Evolutionary conservation across 805 yeast species (phyloP), one percentile per base, ranked within the genome.

Genomic region (Hanseniaspora pseudoguilliermondii): DNA sequence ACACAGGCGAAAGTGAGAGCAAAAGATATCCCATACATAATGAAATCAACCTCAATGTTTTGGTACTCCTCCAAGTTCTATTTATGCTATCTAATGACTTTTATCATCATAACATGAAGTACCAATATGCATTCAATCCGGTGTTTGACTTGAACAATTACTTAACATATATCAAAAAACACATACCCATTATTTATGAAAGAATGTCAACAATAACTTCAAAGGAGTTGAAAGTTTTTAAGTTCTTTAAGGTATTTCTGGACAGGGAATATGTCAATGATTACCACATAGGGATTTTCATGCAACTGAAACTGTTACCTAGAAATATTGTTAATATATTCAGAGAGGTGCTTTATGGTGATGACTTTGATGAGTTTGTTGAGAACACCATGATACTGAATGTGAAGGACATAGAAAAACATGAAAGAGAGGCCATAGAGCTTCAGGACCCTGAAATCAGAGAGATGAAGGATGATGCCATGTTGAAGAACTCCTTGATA

Each of bases 351-450:
- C 46, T 46, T 34, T 53, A 53, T 39, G 50, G 47, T 5, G 18
- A 36, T 38, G 47, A 53, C 13, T 46, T 53, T 53, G 48, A 53
- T 18, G n/a, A 16, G 16, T 53, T 53, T 46, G 34, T 53, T n/a
- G 20, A 27, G n/a, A 13, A 46, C 4, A 53, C 20, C 23, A 35
- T 39, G 7, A 4, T 53, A 10, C 3, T 53, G 35, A 29, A 36
- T 16, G 23, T 6, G 16, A 13, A 40, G 27, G n/a, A 44, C 35
- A 27, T 38, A 25, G 18, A 29, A 21, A 18, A 27, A 36, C 8
- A 23, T 23, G 21, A 34, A 20, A 8, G 27, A 49, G 13, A 32
- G 16, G 11, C n/a, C 16, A 25, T 29, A 13, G 27, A 42, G 5
- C 15, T n/a, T 13, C 38, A 43, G 6, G 23, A 34, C 13, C n/a